These are phyloP conservation scores for Cladobotryum protrusum DNA, from an alignment of 2,329 filamentous ascomycete genomes.

Conservation along the genomic window DNA sequence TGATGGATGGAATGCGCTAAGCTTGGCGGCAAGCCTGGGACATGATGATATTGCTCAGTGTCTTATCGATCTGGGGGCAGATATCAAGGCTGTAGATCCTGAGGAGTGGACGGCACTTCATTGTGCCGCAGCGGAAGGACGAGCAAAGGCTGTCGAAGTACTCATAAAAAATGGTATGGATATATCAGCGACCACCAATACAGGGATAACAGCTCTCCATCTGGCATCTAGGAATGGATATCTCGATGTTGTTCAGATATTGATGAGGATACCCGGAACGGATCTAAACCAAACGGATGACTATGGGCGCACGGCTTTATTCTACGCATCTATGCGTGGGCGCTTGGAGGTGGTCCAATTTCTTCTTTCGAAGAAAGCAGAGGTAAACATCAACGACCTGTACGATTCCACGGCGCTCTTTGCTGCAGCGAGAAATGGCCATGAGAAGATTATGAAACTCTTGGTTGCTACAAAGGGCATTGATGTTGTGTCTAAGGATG, in stretches of 20 bases:
- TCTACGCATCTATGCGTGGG: background rate
- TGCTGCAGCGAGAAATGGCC: conserved; percentile 6
- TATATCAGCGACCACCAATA: background rate
- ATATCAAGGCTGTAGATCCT: background rate
- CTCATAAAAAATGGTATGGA: background rate
- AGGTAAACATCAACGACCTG: background rate
- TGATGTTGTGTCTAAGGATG: background rate
- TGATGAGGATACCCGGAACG: background rate
- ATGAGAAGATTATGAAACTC: background rate
- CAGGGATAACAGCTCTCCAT: background rate
- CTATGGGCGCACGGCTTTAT: background rate
- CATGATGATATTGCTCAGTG: background rate
- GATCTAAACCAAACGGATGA: background rate
- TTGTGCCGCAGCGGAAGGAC: background rate
- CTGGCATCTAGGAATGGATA: background rate
- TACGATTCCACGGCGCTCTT: background rate
- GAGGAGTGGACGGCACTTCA: background rate
- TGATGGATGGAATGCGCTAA: background rate
- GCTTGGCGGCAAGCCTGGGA: background rate
- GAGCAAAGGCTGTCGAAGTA: background rate
- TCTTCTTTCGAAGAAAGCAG: background rate
- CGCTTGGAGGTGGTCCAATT: background rate
- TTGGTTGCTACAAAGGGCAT: background rate
- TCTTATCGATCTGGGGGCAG: background rate
- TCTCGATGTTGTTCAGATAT: background rate